These are phyloP conservation scores for Suillus sp. DNA, from an alignment of 768 basidiomycete species.

Conservation along the genomic window DNA sequence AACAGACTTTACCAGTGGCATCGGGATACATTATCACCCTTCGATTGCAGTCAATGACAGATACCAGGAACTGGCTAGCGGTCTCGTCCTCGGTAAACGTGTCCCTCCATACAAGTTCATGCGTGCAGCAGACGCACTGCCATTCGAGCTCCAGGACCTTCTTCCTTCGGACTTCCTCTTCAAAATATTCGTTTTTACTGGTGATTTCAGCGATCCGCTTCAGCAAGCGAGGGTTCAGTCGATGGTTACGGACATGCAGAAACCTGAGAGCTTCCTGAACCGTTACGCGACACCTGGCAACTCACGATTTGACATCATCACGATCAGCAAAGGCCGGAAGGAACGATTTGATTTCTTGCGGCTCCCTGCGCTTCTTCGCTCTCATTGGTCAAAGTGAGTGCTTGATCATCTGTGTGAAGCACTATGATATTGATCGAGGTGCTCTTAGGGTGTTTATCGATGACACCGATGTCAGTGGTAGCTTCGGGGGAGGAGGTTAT, in stretches of 20 bases:
- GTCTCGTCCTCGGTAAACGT: constrained; percentile 51
- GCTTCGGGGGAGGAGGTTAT: constrained; percentile 57
- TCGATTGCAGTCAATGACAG: constrained; percentile 38
- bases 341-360: constrained; percentile 30
- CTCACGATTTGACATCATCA: constrained; percentile 33
- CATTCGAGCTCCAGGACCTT: constrained; percentile 52
- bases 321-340: constrained; percentile 34
- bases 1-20: constrained; percentile 46
- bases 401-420: background rate
- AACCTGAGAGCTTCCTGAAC: constrained; percentile 27
- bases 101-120: constrained; percentile 49
- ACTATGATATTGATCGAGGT: background rate
- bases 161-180: constrained; percentile 50
- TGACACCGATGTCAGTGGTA: constrained; percentile 47
- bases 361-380: constrained; percentile 35
- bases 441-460: constrained; percentile 58
- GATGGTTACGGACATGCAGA: constrained; percentile 31
- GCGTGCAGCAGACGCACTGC: constrained; percentile 46
- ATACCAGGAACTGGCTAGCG: constrained; percentile 40
- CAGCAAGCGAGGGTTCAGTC: constrained; percentile 29
- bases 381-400: constrained; percentile 47
- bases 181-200: constrained; percentile 50
- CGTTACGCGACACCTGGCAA: constrained; percentile 26
- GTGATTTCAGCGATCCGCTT: constrained; percentile 32
- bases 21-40: constrained; percentile 49